Base-by-base conservation (phyloP, 441 rosid species). In the Pelargonium myrrhifolium region DNA sequence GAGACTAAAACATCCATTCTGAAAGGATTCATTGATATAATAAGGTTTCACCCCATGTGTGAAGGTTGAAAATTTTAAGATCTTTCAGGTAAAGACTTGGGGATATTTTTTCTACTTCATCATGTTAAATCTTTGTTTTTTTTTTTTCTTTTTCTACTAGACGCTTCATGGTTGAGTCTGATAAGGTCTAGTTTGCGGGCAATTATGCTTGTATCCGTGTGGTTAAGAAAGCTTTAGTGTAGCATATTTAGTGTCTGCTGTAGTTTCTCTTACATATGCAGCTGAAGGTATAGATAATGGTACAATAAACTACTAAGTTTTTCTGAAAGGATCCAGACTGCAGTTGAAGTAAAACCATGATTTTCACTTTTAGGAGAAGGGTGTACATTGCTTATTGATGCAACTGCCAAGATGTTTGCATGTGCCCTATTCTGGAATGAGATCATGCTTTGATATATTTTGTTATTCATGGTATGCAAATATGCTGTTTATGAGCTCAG, bases 401-500 rank as follows among this genome's bases (percentile, higher is more conserved):
- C 9, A 37, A 37, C 40, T 6, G 40, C 40, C 40, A 37, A 37
- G 40, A 62, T 53, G 59, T 17, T 18, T 53, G 59, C 24, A 17
- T 53, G 10, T 53, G 59, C 7, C 59, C 59, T 53, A 18, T 18
- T 53, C 2, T 37, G 43, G 4, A 45, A 62, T 17, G 47, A 67
- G 62, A 39, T 62, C 11, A 72, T 43, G 14, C 11, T 65, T 49
- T 56, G 65, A 64, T 49, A 11, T 18, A 4, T 39, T 59, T 28
- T 40, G 47, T 17, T 78, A 61, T 55, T 28, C 15, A 21, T 72
- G 17, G 64, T 31, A 45, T 37, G 40, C 40, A 10, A 8, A 10
- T 37, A 8, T 66, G 59, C 62, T 58, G 37, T 55, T 63, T 64
- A 65, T 53, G 18, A 67, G 65, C 68, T 71, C 68, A 65, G 67